A percentile compares a stretch with the other conserved stretches of the same genome.
Conservation (phyloP, 192 early-diverging fungal species). For the Umbelopsis sp. region DNA sequence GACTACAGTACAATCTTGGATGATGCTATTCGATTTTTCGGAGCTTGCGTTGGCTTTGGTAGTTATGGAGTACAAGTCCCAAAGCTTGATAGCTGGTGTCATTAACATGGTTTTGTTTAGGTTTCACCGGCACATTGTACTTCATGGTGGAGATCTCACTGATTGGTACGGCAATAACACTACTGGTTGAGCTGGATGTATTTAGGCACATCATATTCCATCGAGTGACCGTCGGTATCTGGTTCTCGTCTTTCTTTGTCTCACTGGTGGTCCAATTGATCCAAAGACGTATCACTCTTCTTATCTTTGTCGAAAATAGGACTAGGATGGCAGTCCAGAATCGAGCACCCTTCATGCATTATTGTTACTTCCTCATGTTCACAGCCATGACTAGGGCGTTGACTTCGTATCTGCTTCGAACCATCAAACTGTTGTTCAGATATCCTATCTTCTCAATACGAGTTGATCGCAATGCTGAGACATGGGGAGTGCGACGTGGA, state of each 20-base stretch:
- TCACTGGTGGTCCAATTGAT: slow-evolving; percentile 33
- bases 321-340: slow-evolving; percentile 25
- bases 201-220: slow-evolving; percentile 23
- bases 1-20: slow-evolving; percentile 31
- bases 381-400: slow-evolving; percentile 37
- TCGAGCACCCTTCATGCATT: slow-evolving; percentile 34
- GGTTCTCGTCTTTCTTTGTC: slow-evolving; percentile 40
- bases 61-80: background rate
- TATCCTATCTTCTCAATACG: slow-evolving; percentile 37
- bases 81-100: background rate
- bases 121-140: slow-evolving; percentile 37
- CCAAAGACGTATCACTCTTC: slow-evolving; percentile 34
- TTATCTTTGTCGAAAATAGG: slow-evolving; percentile 26
- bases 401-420: slow-evolving; percentile 37
- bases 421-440: slow-evolving; percentile 31
- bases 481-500: slow-evolving; percentile 39
- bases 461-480: slow-evolving; percentile 40
- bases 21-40: slow-evolving; percentile 39
- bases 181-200: slow-evolving; percentile 19
- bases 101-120: background rate
- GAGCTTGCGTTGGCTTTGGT: slow-evolving; percentile 40
- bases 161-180: slow-evolving; percentile 29
- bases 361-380: slow-evolving; percentile 43
- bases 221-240: slow-evolving; percentile 25
- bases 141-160: slow-evolving; percentile 37